phyloP scores from a whole-genome alignment of 148 eudicot genomes.

The Nepenthes mirabilis region DNA sequence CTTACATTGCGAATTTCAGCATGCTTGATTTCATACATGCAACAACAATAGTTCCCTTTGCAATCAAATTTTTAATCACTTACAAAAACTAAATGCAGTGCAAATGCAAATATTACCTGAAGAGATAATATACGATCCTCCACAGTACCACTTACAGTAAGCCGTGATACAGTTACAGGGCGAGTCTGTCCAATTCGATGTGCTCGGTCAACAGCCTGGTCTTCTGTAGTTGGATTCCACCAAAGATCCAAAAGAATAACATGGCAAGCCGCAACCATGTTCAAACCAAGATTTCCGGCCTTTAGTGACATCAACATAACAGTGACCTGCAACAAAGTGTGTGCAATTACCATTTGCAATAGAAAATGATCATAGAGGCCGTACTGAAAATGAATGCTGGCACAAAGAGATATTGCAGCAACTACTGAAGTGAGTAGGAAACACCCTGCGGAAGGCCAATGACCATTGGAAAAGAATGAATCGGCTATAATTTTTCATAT shows the following conservation, averaged over 20 bases:
- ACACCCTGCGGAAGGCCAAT: too few species aligned
- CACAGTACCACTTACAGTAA: slow-evolving; percentile 83
- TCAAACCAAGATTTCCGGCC: slow-evolving; percentile 97
- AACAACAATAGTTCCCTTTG: too few species aligned
- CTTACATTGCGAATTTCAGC: too few species aligned
- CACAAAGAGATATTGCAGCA: too few species aligned
- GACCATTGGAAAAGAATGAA: too few species aligned
- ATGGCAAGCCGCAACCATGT: slow-evolving; percentile 96
- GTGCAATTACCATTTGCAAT: neutral
- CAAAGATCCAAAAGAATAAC: slow-evolving; percentile 98
- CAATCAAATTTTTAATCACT: neutral
- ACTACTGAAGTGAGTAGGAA: too few species aligned
- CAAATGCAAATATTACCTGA: slow-evolving; percentile 43
- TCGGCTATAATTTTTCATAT: too few species aligned
- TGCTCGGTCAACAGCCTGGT: slow-evolving; percentile 96
- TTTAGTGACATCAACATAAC: slow-evolving; percentile 96
- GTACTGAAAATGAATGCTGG: too few species aligned
- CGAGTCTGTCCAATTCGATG: slow-evolving; percentile 99
- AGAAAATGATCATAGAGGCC: too few species aligned
- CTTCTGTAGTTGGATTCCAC: slow-evolving; percentile 99
- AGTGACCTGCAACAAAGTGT: slow-evolving; percentile 46
- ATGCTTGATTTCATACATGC: too few species aligned
- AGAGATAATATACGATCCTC: slow-evolving; percentile 94
- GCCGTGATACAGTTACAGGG: slow-evolving; percentile 79
- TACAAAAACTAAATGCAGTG: neutral